Percentiles rank a stretch among this genome's conserved stretches.
Evolutionary conservation across 495 filamentous ascomycete species (phyloP).

Genomic region (Penicillium bovifimosum): DNA sequence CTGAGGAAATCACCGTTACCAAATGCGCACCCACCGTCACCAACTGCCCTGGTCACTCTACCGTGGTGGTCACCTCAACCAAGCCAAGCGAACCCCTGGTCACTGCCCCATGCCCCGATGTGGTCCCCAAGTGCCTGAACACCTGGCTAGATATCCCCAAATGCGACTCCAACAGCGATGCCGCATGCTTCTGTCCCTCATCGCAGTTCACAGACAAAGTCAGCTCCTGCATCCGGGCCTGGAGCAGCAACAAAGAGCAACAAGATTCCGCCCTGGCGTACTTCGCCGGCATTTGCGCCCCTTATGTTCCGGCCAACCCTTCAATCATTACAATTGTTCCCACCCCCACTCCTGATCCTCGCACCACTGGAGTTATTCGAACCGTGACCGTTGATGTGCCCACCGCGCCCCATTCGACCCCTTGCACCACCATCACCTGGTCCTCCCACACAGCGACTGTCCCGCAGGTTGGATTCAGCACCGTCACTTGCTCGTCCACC

Average conservation of each 20-base stretch:
- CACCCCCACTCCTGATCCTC: conserved; percentile 36
- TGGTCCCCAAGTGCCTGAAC: conserved; percentile 88
- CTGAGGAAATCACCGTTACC: conserved; percentile 49
- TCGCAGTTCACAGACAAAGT: conserved; percentile 70
- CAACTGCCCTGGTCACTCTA: conserved; percentile 50
- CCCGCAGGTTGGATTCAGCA: conserved; percentile 67
- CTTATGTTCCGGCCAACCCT: conserved; percentile 68
- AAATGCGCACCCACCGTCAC: conserved; percentile 51
- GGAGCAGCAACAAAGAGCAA: conserved; percentile 59
- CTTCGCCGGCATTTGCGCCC: conserved; percentile 86
- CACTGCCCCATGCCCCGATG: conserved; percentile 50
- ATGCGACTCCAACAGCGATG: conserved; percentile 82
- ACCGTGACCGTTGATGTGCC: not conserved
- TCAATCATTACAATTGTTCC: conserved; percentile 70
- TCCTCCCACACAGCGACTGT: conserved; percentile 60
- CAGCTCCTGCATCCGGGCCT: conserved; percentile 71
- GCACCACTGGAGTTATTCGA: conserved; percentile 16
- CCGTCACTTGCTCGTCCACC: conserved; percentile 34
- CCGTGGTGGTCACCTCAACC: conserved; percentile 37
- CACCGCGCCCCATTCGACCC: conserved; percentile 18
- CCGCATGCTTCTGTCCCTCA: conserved; percentile 80
- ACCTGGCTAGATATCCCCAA: conserved; percentile 72
- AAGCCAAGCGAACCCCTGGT: not conserved
- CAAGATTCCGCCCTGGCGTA: conserved; percentile 66
- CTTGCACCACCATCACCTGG: conserved; percentile 58